Conservation (phyloP, 352 stramenopile genomes). For the Pythium phragmitis region DNA sequence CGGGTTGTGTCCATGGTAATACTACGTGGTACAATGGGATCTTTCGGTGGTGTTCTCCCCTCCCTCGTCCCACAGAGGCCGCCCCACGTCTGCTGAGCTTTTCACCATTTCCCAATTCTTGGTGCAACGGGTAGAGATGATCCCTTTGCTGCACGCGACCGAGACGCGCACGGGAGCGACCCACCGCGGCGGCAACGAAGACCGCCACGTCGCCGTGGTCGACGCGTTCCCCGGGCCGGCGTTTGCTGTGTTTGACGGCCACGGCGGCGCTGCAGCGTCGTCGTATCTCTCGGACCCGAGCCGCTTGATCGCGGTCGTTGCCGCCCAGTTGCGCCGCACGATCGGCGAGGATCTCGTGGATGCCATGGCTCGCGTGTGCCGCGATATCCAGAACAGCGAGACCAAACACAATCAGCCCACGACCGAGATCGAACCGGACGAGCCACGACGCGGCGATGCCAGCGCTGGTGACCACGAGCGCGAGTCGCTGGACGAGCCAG, state of each 20-base stretch:
- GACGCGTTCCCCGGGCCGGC: conserved; percentile 45
- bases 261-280: conserved; percentile 50
- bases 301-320: conserved; percentile 43
- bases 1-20: conserved; percentile 57
- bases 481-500: not conserved
- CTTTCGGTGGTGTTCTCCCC: not conserved
- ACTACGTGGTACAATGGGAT: not conserved
- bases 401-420: not conserved
- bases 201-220: conserved; percentile 35
- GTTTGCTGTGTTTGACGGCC: conserved; percentile 64
- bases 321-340: conserved; percentile 29
- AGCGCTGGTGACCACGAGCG: not conserved
- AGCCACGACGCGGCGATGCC: not conserved
- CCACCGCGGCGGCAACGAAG: conserved; percentile 40
- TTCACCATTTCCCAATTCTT: not conserved
- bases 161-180: conserved; percentile 37
- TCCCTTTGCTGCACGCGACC: conserved; percentile 44
- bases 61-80: not conserved
- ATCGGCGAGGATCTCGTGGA: conserved; percentile 29
- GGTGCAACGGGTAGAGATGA: conserved; percentile 10
- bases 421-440: not conserved
- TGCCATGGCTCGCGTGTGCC: conserved; percentile 27
- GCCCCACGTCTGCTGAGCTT: not conserved
- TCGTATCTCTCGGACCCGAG: conserved; percentile 37
- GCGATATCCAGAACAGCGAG: not conserved